Base-by-base conservation (phyloP, 2,329 filamentous ascomycete genomes). In the Pleurostoma richardsiae region DNA sequence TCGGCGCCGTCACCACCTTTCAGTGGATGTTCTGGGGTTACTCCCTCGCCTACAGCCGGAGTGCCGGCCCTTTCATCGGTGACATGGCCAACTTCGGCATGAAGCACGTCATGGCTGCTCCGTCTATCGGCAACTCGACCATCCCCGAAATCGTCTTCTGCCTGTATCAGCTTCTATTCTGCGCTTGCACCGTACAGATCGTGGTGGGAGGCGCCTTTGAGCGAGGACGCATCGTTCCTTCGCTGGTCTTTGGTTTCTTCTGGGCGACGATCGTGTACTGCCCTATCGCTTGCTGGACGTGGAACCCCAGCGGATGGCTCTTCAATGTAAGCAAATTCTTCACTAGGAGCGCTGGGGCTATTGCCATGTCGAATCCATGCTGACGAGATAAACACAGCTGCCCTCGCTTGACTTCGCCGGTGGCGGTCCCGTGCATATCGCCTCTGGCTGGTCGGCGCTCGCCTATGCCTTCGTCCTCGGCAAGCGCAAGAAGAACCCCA, bases 191-290 rank as follows among this genome's bases (percentile, higher is more conserved):
- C 40, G 80, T 83, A 3, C 79, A 83, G 68, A 82, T 86, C 52
- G 76, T 85, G 7, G 75, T 83, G 27, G 82, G 82, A 30, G 82
- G 81, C 42, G 76, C 79, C 3, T 84, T 85, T 41, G 65, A 68
- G 48, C 54, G 65, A 57, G 82, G 81, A n/a, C 74, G 79, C 28
- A 82, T 85, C 57, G 48, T 85, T 26, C 80, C 54, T 6, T 53
- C 51, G 5, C 49, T 56, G 6, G 46, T 56, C 77, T 39, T 50
- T 70, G 69, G 73, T 27, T 79, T 84, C 58, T 75, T 68, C 56
- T 85, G 81, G 81, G 78, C 80, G 0, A 85, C 82, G 0, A 71
- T 84, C 46, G 82, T 85, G 3, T 85, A 85, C 62, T 84, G 73
- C 53, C 74, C 76, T 0, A 75, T 85, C 33, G 81, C 81, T 0